These are phyloP conservation scores for Haematococcus sp. DNA, from an alignment of 139 green algal genomes.

Conservation along the genomic window DNA sequence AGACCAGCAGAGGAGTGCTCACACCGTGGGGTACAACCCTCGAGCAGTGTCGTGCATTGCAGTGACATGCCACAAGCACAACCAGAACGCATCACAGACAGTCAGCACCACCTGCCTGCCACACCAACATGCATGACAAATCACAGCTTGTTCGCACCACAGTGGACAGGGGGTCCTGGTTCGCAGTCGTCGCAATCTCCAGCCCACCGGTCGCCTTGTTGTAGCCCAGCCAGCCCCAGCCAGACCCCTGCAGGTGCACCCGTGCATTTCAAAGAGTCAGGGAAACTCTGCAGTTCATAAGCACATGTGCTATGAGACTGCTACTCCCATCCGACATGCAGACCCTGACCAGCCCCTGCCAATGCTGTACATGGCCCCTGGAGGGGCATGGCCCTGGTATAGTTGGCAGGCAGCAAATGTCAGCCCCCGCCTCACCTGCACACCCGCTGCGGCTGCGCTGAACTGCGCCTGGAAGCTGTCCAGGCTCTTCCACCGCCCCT, in stretches of 20 bases:
- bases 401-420: no score
- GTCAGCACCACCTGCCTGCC: no score
- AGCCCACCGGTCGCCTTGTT: constrained; percentile 69
- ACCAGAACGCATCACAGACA: no score
- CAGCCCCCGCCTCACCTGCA: constrained; percentile 84
- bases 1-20: no score
- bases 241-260: constrained; percentile 77
- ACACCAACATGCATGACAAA: not conserved
- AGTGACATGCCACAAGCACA: no score
- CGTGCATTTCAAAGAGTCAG: not conserved
- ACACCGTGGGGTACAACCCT: no score
- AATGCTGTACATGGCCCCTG: no score
- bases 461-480: constrained; percentile 80
- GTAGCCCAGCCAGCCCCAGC: constrained; percentile 95
- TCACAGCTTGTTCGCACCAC: constrained; percentile 41
- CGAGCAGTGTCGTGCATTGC: no score
- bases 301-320: no score
- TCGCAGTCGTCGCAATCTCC: constrained; percentile 78
- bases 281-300: not conserved
- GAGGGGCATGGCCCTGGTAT: no score
- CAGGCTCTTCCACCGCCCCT: constrained; percentile 87
- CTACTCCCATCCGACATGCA: not conserved
- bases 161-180: constrained; percentile 83
- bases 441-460: constrained; percentile 69
- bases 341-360: not conserved